phyloP scores from a whole-genome alignment of 495 filamentous ascomycete genomes.

The Astrothelium macrocarpum region DNA sequence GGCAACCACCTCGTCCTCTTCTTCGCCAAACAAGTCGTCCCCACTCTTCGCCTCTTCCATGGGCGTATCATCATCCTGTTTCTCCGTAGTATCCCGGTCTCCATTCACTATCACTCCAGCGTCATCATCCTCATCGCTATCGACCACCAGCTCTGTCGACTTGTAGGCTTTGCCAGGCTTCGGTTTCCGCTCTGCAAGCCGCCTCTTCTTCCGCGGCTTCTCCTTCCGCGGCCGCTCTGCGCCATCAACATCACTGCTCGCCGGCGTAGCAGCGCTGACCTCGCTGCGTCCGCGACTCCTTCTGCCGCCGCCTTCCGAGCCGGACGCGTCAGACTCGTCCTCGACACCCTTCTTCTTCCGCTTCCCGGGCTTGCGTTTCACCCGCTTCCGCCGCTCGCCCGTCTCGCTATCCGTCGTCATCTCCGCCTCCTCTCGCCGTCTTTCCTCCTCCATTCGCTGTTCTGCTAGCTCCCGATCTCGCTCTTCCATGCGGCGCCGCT shows the following conservation, averaged over 20 bases:
- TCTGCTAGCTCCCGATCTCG: constrained; percentile 61
- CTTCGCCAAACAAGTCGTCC: constrained; percentile 11
- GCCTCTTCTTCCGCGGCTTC: constrained; percentile 29
- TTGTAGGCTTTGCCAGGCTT: constrained; percentile 25
- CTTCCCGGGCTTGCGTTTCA: constrained; percentile 47
- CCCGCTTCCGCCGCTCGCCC: constrained; percentile 63
- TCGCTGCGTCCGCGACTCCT: constrained; percentile 18
- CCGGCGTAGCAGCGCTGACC: constrained; percentile 14
- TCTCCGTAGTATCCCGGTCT: constrained; percentile 9
- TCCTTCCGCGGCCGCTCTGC: constrained; percentile 20
- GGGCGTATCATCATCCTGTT: constrained; percentile 6
- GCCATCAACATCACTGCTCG: constrained; percentile 15
- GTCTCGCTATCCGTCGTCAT: constrained; percentile 71
- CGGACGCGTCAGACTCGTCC: constrained; percentile 43
- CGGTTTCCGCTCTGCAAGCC: constrained; percentile 25
- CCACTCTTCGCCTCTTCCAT: constrained; percentile 6
- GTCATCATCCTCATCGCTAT: constrained; percentile 28
- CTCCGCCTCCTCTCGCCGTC: constrained; percentile 54
- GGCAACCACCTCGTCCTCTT: constrained; percentile 19
- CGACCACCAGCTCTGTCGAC: constrained; percentile 29
- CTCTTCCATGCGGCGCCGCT: constrained; percentile 69
- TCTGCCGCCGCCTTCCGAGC: constrained; percentile 23
- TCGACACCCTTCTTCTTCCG: constrained; percentile 57
- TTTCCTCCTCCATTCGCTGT: constrained; percentile 63
- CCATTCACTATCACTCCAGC: constrained; percentile 10